Percentiles rank a stretch among this genome's conserved stretches.
phyloP scores from a whole-genome alignment of 768 basidiomycete genomes.

The Lentinula lateritia region DNA sequence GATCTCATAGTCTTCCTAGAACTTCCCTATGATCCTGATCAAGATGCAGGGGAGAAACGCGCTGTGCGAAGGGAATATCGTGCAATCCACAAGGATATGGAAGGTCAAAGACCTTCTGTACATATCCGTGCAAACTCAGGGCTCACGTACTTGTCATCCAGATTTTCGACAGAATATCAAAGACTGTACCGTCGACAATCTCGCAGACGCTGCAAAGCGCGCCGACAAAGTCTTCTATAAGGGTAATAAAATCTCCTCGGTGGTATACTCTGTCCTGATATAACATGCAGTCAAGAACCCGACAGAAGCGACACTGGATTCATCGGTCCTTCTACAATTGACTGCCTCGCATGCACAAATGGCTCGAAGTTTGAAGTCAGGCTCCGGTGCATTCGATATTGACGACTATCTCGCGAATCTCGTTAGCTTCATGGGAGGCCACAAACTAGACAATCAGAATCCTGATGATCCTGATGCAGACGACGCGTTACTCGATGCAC shows the following conservation, averaged over 20 bases:
- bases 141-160: slow-evolving; percentile 28
- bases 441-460: slow-evolving; percentile 40
- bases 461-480: slow-evolving; percentile 47
- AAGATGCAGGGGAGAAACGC: slow-evolving; percentile 77
- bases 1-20: not conserved
- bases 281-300: slow-evolving; percentile 60
- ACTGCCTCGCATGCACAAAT: slow-evolving; percentile 77
- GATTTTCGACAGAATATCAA: slow-evolving; percentile 31
- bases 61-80: slow-evolving; percentile 71
- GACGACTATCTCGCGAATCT: slow-evolving; percentile 85
- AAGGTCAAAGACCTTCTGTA: slow-evolving; percentile 40
- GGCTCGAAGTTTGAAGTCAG: slow-evolving; percentile 88
- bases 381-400: slow-evolving; percentile 83
- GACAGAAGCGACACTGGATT: slow-evolving; percentile 88
- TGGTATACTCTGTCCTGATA: not conserved
- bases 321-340: slow-evolving; percentile 55
- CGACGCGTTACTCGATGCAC: slow-evolving; percentile 25
- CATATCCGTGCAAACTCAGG: not conserved
- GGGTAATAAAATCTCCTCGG: slow-evolving; percentile 31
- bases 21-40: slow-evolving; percentile 70
- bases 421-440: slow-evolving; percentile 71
- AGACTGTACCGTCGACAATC: slow-evolving; percentile 50
- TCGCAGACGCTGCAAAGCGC: slow-evolving; percentile 48
- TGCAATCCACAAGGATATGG: slow-evolving; percentile 52
- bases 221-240: slow-evolving; percentile 62